Base-by-base conservation (phyloP, 192 early-diverging fungal species). In the Rhizoclosmatium sp. region DNA sequence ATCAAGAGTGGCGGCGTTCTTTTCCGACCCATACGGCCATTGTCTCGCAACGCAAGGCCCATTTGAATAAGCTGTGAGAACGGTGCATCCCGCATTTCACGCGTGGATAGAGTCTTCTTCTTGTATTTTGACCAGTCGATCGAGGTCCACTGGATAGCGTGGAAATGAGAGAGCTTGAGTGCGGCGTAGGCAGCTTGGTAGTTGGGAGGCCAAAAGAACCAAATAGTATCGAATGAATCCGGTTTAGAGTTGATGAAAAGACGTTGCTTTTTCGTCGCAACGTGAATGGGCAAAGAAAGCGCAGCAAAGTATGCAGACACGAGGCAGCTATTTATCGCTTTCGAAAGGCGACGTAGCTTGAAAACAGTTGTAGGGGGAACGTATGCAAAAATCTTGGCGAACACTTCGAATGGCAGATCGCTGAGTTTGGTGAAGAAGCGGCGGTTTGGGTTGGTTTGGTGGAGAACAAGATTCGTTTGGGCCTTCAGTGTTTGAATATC, bases 371-470 rank as follows among this genome's bases (percentile, higher is more conserved):
- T 12, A 14, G 67, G 41, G 12, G 16, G 5, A 47, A 69, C 44
- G 44, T 42, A 47, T 4, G 67, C 67, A 47, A 69, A 47, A 21
- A 69, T 69, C 4, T 42, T 16, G 5, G 67, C 67, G 5, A 42
- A 19, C 21, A 69, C 44, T 41, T 69, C 67, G 44, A 69, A 69
- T 10, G 67, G 67, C 16, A 69, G 67, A 47, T 69, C 67, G 67
- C 44, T 9, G 12, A 42, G 41, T 5, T 41, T 7, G 9, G 67
- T 69, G 9, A 47, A 9, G 44, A 69, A 69, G 5, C 67, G 40
- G 39, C 44, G 21, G 67, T 69, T 40, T 9, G 14, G 44, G 67
- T 69, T 69, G 14, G 67, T 64, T 64, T 39, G 61, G 5, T 21
- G 23, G 12, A 64, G 61, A 21, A 64, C 21, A 7, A 39, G 21